Evolutionary conservation across 176 grass and related monocot species (phyloP), one percentile per base, ranked within the genome.

Genomic region (Cenchrus americanus): DNA sequence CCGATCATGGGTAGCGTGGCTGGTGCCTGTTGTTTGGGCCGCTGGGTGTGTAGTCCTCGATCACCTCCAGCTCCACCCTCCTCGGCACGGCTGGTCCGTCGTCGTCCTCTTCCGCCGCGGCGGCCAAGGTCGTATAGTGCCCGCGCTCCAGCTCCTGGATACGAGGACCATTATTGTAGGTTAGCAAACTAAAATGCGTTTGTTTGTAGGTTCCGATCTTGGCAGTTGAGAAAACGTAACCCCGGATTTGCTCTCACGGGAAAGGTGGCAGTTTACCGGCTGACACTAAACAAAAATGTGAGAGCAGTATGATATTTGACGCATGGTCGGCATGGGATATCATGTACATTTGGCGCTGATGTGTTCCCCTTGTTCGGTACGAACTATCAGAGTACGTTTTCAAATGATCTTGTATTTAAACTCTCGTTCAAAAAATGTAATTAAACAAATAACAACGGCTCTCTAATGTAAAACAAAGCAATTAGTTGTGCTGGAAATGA

Each of bases 31-130:
- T 34, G 30, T 90, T 90, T 73, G 88, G 4, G 19, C 32, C 2
- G 7, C 1, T 8, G 0, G 0, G 0, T 3, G 18, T 8, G 66
- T 90, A 90, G 79, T 90, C 88, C 14, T 89, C 0, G 47, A 41
- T 58, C 40, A 34, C 2, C 55, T 86, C 83, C 73, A 57, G 71
- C 24, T 2, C 83, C 78, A 77, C n/a, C 66, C 88, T 86, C 88
- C 57, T 18, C 55, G 18, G 34, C 73, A 59, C 22, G 10, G 8
- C 55, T 10, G 22, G 18, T 6, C 52, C 71, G 4, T n/a, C 53
- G 19, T 10, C 79, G 4, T n/a, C 53, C 13, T 10, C 79, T 9
- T 7, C 64, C 4, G 32, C 22, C 41, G 50, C 60, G 13, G 41
- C 22, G 24, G 50, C 2, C 53, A 66, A 19, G 5, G 61, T 37